These are phyloP conservation scores for Talaromyces sp. DNA, from an alignment of 2,329 filamentous ascomycete species.

Conservation along the genomic window DNA sequence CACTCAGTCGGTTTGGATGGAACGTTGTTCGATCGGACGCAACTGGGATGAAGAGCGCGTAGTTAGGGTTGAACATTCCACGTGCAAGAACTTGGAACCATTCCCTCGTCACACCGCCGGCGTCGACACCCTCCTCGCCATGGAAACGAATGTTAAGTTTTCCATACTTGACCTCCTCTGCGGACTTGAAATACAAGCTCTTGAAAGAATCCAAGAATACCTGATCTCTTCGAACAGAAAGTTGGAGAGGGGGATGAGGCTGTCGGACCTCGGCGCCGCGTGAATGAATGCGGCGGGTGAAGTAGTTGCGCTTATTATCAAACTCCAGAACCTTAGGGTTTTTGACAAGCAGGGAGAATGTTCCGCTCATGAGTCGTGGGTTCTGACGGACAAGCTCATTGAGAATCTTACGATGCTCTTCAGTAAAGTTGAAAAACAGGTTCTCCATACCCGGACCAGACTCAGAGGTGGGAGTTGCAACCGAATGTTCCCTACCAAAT, in stretches of 20 bases:
- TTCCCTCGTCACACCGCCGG: slow-evolving; percentile 92
- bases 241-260: slow-evolving; percentile 70
- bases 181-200: slow-evolving; percentile 93
- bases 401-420: slow-evolving; percentile 93
- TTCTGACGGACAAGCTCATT: slow-evolving; percentile 97
- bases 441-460: slow-evolving; percentile 63
- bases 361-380: slow-evolving; percentile 97
- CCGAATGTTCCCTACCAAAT: slow-evolving; percentile 60
- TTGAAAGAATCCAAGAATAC: slow-evolving; percentile 99
- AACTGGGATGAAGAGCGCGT: slow-evolving; percentile 91
- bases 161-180: slow-evolving; percentile 97
- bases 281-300: slow-evolving; percentile 85
- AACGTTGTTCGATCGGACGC: slow-evolving; percentile 97
- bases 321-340: slow-evolving; percentile 99
- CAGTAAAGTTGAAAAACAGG: slow-evolving; percentile 95
- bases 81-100: slow-evolving; percentile 98
- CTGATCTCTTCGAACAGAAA: slow-evolving; percentile 85
- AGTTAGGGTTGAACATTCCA: slow-evolving; percentile 99
- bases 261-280: slow-evolving; percentile 66
- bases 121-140: slow-evolving; percentile 95
- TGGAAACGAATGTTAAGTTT: slow-evolving; percentile 98
- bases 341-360: slow-evolving; percentile 91
- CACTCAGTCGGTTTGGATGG: slow-evolving; percentile 92
- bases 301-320: slow-evolving; percentile 99
- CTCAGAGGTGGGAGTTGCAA: slow-evolving; percentile 73